Base-by-base conservation (phyloP, 2,329 filamentous ascomycete genomes). In the Bipolaris victoriae region DNA sequence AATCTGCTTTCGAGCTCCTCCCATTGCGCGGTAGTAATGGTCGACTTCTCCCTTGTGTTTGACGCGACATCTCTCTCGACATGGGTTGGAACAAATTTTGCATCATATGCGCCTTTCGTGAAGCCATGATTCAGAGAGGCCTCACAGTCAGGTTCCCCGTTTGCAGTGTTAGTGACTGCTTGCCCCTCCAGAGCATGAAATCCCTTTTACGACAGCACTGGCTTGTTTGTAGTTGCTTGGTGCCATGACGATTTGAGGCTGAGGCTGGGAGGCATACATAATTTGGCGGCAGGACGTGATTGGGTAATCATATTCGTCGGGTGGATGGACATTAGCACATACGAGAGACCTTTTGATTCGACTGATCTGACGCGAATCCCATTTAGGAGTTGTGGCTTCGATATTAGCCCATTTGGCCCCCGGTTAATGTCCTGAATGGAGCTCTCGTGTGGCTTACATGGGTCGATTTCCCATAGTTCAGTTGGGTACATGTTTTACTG, bases 261-360 rank as follows among this genome's bases (percentile, higher is more conserved):
- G 51, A 53, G 40, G n/a, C 9, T 46, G 43, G 51, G 51, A 53
- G 51, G 43, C 51, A 53, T 53, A 53, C 51, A 53, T 33, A 18
- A 29, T 48, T 29, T 48, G 24, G 13, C 47, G 51, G 13, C 18
- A 24, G 16, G 35, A 26, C 26, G 33, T 48, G 43, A 53, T 53
- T 53, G 41, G 51, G 16, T 26, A 31, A 9, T 9, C 13, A 6
- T 5, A 39, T 36, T 1, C 18, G 36, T 44, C 31, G 35, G 33
- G 22, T 53, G 22, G 26, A 52, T 16, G 43, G 35, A 26, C 11
- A 7, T 52, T 26, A 24, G 4, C 35, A 48, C 5, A 48, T 48
- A 48, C 43, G 35, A 48, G 26, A 20, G 7, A 10, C 11, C 20
- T 29, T 7, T 5, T 26, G 15, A 44, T 11, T 26, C 15, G n/a